phyloP scores from a whole-genome alignment of 2,329 filamentous ascomycete genomes.

The Capronia americana region DNA sequence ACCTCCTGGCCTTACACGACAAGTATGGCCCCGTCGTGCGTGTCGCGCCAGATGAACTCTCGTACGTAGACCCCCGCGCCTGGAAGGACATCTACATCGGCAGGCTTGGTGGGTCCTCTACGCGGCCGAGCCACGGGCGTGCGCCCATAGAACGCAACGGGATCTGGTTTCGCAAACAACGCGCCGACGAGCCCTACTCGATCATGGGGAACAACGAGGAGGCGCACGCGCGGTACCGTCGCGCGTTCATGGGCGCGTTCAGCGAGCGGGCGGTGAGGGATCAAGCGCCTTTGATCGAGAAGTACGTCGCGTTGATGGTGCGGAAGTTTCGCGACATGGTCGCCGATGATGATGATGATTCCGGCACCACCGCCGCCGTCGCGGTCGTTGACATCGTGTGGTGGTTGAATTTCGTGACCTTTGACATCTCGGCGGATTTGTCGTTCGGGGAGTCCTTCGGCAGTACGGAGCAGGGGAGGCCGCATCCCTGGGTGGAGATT shows the following conservation, averaged over 20 bases:
- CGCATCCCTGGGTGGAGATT: slow-evolving; percentile 43
- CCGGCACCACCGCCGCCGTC: background rate
- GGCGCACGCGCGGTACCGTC: slow-evolving; percentile 42
- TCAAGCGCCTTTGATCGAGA: slow-evolving; percentile 15
- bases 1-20: slow-evolving; percentile 41
- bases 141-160: slow-evolving; percentile 5
- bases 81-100: slow-evolving; percentile 46
- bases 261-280: slow-evolving; percentile 44
- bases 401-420: slow-evolving; percentile 28
- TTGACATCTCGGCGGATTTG: slow-evolving; percentile 39
- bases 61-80: slow-evolving; percentile 42
- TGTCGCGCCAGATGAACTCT: slow-evolving; percentile 48
- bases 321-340: slow-evolving; percentile 10
- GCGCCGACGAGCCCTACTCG: background rate
- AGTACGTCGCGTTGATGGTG: slow-evolving; percentile 22
- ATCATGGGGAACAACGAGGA: slow-evolving; percentile 30
- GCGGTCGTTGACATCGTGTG: slow-evolving; percentile 15
- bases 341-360: background rate
- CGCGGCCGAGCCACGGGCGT: background rate
- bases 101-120: background rate
- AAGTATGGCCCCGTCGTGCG: slow-evolving; percentile 45
- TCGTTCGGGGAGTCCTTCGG: slow-evolving; percentile 42
- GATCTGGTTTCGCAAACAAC: slow-evolving; percentile 16
- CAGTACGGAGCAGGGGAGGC: slow-evolving; percentile 38
- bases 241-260: slow-evolving; percentile 49